These are phyloP conservation scores for Lithocarpus polystachyus DNA, from an alignment of 306 rosid genomes.

Conservation along the genomic window DNA sequence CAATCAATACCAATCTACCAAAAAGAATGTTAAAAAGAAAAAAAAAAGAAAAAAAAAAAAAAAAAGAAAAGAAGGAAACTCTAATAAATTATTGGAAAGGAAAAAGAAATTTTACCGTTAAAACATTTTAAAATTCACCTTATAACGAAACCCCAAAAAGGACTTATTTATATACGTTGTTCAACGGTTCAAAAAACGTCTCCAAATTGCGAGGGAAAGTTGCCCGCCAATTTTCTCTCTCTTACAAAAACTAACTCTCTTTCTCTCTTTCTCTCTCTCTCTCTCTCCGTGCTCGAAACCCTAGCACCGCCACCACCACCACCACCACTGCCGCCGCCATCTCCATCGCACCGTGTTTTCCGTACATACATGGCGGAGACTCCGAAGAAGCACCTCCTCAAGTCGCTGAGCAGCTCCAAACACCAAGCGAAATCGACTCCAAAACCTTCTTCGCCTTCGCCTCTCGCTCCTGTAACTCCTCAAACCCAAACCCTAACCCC, in stretches of 20 bases:
- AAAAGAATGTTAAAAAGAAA: too few species aligned
- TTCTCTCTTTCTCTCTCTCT: not conserved
- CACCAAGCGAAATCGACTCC: conserved; percentile 13
- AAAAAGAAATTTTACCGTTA: too few species aligned
- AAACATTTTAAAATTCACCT: too few species aligned
- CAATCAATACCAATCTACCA: too few species aligned
- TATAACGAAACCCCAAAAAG: too few species aligned
- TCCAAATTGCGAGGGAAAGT: conserved; percentile 30
- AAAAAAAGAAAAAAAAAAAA: too few species aligned
- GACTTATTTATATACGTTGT: too few species aligned
- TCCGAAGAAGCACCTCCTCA: conserved; percentile 36
- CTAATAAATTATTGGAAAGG: too few species aligned
- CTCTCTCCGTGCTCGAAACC: conserved; percentile 19
- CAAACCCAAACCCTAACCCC: conserved; percentile 40
- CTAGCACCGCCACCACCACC: conserved; percentile 15
- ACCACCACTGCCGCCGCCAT: conserved; percentile 5
- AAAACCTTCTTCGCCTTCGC: conserved; percentile 32
- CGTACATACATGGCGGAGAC: conserved; percentile 58
- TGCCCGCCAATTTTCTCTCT: conserved; percentile 46
- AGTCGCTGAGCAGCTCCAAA: conserved; percentile 38
- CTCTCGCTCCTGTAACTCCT: conserved; percentile 46
- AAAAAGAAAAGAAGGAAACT: too few species aligned
- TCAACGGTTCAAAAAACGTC: not conserved
- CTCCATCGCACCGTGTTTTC: not conserved
- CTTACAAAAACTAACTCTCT: not conserved